Conservation (phyloP, 2,329 filamentous ascomycete species). For the Pseudocercospora eumusae region DNA sequence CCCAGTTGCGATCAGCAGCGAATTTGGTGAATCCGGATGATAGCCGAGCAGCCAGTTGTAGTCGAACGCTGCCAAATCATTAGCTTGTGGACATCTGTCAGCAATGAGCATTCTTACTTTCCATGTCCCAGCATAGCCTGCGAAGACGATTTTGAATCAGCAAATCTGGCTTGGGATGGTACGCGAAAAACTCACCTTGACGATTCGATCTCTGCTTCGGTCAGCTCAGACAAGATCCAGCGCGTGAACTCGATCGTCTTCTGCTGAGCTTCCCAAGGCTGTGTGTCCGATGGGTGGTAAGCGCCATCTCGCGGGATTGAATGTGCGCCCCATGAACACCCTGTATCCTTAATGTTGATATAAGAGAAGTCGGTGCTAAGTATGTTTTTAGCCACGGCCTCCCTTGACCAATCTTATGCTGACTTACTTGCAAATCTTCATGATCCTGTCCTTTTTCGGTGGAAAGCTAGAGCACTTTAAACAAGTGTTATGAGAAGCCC, state of each 20-base stretch:
- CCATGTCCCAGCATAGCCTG: constrained; percentile 3
- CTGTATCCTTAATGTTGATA: neutral
- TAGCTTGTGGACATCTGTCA: too few relatives aligned
- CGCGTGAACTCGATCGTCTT: constrained; percentile 1
- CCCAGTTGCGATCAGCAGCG: neutral
- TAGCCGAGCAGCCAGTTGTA: constrained; percentile 1
- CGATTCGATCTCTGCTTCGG: neutral
- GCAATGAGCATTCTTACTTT: neutral
- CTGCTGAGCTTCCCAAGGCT: constrained; percentile 1
- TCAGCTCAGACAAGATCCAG: neutral
- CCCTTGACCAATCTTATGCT: neutral
- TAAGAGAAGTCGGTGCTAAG: neutral
- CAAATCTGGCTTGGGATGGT: too few relatives aligned
- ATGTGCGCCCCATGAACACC: neutral
- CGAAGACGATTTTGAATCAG: too few relatives aligned
- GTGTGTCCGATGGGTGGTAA: neutral
- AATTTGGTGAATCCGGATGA: neutral
- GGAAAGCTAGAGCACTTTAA: neutral
- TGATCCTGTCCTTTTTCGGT: neutral
- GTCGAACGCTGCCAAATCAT: neutral
- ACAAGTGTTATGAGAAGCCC: too few relatives aligned
- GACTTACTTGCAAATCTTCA: constrained; percentile 2
- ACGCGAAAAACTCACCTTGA: neutral
- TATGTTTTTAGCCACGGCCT: neutral
- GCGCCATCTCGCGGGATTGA: neutral